phyloP scores from a whole-genome alignment of 495 filamentous ascomycete genomes.

The Neurospora cerealis region DNA sequence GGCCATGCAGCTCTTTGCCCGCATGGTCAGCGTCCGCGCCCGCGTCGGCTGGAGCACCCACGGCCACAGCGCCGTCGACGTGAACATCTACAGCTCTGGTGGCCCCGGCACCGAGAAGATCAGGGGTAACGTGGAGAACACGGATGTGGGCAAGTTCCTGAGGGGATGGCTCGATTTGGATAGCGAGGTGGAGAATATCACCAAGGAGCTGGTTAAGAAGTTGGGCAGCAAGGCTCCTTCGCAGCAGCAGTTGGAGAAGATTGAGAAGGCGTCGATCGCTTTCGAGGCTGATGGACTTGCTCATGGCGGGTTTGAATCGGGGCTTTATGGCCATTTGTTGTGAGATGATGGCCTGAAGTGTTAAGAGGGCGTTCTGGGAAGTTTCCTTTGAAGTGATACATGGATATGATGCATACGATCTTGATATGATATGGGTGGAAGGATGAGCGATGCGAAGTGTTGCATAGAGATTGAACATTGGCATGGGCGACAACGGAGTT shows the following conservation, averaged over 20 bases:
- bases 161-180: slow-evolving; percentile 70
- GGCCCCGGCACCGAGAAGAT: slow-evolving; percentile 41
- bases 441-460: not conserved
- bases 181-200: slow-evolving; percentile 51
- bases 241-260: not conserved
- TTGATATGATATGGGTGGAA: not conserved
- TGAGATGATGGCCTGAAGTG: not conserved
- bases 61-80: slow-evolving; percentile 81
- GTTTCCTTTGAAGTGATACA: not conserved
- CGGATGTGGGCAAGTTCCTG: slow-evolving; percentile 76
- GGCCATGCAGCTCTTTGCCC: slow-evolving; percentile 56
- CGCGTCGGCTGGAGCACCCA: slow-evolving; percentile 91
- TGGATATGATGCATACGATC: not conserved
- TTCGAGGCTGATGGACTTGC: not conserved
- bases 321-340: not conserved
- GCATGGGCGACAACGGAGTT: not conserved
- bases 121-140: slow-evolving; percentile 88
- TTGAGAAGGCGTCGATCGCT: not conserved
- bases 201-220: slow-evolving; percentile 59
- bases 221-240: slow-evolving; percentile 7
- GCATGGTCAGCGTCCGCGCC: slow-evolving; percentile 76
- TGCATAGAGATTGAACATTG: not conserved
- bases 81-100: slow-evolving; percentile 75
- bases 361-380: not conserved
- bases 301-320: not conserved